Base-by-base conservation (phyloP, 1,284 basidiomycete genomes). In the Peniophora sp. region DNA sequence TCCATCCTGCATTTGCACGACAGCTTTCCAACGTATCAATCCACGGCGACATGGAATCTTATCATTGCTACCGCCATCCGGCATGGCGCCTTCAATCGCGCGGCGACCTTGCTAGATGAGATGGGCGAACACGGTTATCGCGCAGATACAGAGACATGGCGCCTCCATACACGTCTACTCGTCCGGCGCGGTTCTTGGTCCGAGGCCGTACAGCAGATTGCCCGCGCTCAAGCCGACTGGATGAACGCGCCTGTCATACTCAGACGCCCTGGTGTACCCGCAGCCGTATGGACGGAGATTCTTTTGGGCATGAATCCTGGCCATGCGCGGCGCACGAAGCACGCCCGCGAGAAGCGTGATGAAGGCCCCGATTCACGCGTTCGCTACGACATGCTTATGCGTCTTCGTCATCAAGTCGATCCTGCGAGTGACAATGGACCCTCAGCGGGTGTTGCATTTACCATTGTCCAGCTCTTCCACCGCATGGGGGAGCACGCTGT, bases 21-120 rank as follows among this genome's bases (percentile, higher is more conserved):
- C 36, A 23, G 46, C 5, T 55, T 54, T 46, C 54, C 53, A 8
- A 5, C 16, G 8, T n/a, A 17, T 5, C 59, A 67, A 25, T 64
- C 65, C 6, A 62, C 63, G 10, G 45, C 47, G 11, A 66, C 69
- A 12, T 71, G 60, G 57, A 69, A 71, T 55, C 47, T 67, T 11
- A 60, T 71, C 45, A 55, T 70, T 25, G 53, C 54, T 14, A 52
- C 64, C 44, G 63, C 65, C 23, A 64, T 71, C 49, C 61, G 65
- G 22, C 55, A 62, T 46, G 59, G 65, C 16, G 57, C 61, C 22
- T 68, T 64, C 50, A n/a, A 58, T 2, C 61, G 56, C 11, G 69
- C 65, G 24, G 48, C 48, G 19, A 25, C 27, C 1, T 54, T 72
- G 38, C 55, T 72, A 22, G 27, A 36, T 11, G 50, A 53, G 46